These are phyloP conservation scores for Durusdinium trenchii DNA, from an alignment of 73 alveolate species.

Conservation along the genomic window DNA sequence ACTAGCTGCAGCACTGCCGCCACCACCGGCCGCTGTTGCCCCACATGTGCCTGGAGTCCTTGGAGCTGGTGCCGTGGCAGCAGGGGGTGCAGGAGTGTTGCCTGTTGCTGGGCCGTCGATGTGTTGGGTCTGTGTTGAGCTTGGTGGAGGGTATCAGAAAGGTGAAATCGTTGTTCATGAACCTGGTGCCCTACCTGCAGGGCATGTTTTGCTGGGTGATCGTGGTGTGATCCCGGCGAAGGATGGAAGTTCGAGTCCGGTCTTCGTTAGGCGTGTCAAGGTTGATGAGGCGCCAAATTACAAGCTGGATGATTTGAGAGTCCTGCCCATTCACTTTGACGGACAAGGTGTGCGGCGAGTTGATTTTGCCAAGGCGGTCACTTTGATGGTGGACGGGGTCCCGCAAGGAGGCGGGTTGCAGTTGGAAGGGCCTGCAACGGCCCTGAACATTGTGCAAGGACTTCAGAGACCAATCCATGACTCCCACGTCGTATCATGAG, in stretches of 20 bases:
- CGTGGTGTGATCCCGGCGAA: not conserved
- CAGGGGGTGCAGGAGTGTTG: not conserved
- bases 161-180: not conserved
- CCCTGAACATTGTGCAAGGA: not conserved
- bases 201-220: not conserved
- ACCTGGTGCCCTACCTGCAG: not conserved
- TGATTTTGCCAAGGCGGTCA: not conserved
- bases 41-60: not conserved
- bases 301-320: not conserved
- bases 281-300: not conserved
- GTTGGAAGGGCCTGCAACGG: not conserved
- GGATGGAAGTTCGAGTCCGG: not conserved
- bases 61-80: not conserved
- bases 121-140: not conserved
- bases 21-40: not conserved
- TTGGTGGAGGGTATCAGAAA: not conserved
- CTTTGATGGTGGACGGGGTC: not conserved
- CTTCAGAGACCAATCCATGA: slow-evolving; percentile 2
- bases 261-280: not conserved
- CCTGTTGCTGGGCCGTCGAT: not conserved
- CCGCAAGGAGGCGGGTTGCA: slow-evolving; percentile 33
- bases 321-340: not conserved
- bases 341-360: not conserved
- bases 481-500: slow-evolving; percentile 25
- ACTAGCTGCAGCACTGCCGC: not conserved